A percentile compares a stretch with the other conserved stretches of the same genome.
phyloP scores from a whole-genome alignment of 345 rosid species.

The Abelmoschus esculentus region DNA sequence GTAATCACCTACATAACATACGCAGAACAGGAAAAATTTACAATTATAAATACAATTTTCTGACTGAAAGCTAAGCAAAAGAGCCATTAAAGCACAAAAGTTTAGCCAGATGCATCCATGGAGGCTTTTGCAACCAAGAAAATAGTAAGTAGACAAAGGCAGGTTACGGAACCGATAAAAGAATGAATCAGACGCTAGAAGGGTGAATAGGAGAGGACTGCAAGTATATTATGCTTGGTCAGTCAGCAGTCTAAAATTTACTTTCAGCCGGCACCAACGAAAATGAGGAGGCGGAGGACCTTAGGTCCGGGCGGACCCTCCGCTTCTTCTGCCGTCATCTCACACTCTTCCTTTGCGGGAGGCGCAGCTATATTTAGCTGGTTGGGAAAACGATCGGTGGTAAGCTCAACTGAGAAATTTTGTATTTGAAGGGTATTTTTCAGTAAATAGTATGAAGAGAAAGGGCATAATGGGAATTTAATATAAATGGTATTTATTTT shows the following conservation, averaged over 20 bases:
- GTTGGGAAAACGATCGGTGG: not conserved
- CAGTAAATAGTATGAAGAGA: not conserved
- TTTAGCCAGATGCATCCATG: not conserved
- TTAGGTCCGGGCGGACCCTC: constrained; percentile 3
- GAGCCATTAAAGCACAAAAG: too few relatives aligned
- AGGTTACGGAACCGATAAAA: not conserved
- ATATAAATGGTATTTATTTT: too few relatives aligned
- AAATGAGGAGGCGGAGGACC: constrained; percentile 1
- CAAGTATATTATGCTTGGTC: not conserved
- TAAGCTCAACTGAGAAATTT: not conserved
- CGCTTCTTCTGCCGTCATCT: not conserved
- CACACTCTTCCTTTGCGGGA: not conserved
- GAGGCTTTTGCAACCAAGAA: not conserved
- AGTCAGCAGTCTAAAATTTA: not conserved
- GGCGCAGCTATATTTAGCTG: not conserved
- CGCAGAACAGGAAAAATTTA: too few relatives aligned
- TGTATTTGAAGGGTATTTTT: not conserved
- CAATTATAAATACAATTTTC: too few relatives aligned
- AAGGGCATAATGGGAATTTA: not conserved
- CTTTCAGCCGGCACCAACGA: not conserved
- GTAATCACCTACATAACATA: too few relatives aligned
- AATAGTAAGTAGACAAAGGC: not conserved
- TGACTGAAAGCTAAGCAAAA: too few relatives aligned
- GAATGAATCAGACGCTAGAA: too few relatives aligned
- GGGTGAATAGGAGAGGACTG: not conserved